Evolutionary conservation across 75 land plant genomes (phyloP), one percentile per base, ranked within the genome.

Genomic region (Sequoiadendron giganteum): DNA sequence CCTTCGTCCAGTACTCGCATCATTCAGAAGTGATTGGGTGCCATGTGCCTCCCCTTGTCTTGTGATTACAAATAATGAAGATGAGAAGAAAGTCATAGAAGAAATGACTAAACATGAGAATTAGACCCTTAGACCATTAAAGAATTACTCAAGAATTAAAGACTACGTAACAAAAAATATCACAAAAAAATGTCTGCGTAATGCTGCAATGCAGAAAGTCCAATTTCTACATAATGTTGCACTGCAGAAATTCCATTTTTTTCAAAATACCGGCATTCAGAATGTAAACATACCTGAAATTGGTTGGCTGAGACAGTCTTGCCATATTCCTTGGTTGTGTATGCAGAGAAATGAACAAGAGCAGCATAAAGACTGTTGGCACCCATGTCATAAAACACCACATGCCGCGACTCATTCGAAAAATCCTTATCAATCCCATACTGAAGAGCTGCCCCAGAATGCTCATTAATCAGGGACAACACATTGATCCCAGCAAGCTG

Each of bases 361-460:
- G 99, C 97, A 55, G 99, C 99, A 91, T 95, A 96, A 70, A 94
- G 92, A 86, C 91, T 95, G 38, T 93, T 91, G 40, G 99, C 87
- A 30, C 99, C 99, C 99, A 97, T 97, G 93, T 97, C 98, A 87
- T 97, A 97, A 77, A 97, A 94, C 19, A 97, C 85, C 49, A 97
- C 99, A 91, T 95, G 89, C 78, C 94, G 86, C 10, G 98, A 93
- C 85, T 86, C 95, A 87, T 94, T 93, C 1, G 96, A 91, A 84
- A 97, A 97, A 91, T 97, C 95, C 93, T 97, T 97, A 85, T 96
- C 98, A 83, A 97, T 96, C 58, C 98, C 99, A 90, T 97, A 97
- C 90, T 97, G 99, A 88, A 97, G 89, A 40, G 99, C 98, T 3
- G 98, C 98, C 25, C 97, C 99, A 5, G 99, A 91, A 88, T 96